These are phyloP conservation scores for Bolboschoenoplectus hybrid DNA, from an alignment of 202 grass and related monocot genomes.

Conservation along the genomic window DNA sequence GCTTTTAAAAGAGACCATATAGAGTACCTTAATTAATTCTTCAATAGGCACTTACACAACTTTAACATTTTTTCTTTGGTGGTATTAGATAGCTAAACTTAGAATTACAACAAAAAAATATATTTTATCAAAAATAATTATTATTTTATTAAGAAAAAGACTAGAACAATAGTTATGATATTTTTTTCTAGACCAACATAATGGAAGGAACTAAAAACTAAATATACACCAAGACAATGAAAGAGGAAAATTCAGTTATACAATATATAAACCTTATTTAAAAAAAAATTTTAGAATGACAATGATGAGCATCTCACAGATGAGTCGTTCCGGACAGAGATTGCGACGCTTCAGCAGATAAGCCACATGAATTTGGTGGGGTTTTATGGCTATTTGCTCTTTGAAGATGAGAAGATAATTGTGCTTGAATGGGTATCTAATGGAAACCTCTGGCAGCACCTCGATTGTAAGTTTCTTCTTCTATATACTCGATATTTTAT, in stretches of 20 bases:
- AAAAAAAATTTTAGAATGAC: slow-evolving; percentile 47
- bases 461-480: slow-evolving; percentile 62
- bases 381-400: slow-evolving; percentile 73
- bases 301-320: slow-evolving; percentile 55
- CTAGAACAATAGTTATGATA: not conserved
- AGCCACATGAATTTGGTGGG: slow-evolving; percentile 87
- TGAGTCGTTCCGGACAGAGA: slow-evolving; percentile 78
- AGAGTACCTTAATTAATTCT: not conserved
- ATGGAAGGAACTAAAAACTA: not conserved
- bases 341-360: slow-evolving; percentile 67
- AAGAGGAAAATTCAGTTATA: not conserved
- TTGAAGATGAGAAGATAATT: slow-evolving; percentile 80
- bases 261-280: not conserved
- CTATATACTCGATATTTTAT: not conserved
- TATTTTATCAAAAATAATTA: too few relatives aligned
- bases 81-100: not conserved
- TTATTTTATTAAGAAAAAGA: too few relatives aligned
- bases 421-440: slow-evolving; percentile 83
- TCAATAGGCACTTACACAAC: not conserved
- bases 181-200: not conserved
- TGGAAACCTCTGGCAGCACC: slow-evolving; percentile 86
- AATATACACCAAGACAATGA: not conserved
- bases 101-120: too few relatives aligned
- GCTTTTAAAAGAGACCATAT: not conserved
- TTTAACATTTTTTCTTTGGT: not conserved